Evolutionary conservation across 2,329 filamentous ascomycete species (phyloP), one percentile per base, ranked within the genome.

Genomic region (Cytospora paraplurivora): DNA sequence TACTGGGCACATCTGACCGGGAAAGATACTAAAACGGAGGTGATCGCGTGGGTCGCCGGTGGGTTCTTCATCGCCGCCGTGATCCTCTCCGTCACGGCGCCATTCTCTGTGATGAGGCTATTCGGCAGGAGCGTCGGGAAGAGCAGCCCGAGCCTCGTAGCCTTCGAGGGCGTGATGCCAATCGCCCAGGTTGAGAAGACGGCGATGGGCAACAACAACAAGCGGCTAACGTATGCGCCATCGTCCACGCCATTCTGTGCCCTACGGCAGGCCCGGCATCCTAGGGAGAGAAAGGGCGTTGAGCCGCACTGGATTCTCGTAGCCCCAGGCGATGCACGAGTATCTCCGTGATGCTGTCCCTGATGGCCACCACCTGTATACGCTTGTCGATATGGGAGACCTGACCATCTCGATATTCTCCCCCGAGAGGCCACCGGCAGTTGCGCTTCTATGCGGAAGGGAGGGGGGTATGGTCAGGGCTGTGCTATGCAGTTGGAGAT

Each of bases 391-490:
- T 56, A 74, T 72, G 13, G 72, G 71, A 33, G 69, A 69, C 15
- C 65, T 73, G 67, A 71, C 65, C 21, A 73, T 74, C 11, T 72
- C 69, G 13, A 65, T 73, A 6, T 73, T 75, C 59, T 60, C 68
- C 44, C 70, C 73, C 1, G 66, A 69, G 61, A 67, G 71, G 41
- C 72, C 72, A 11, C 73, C 73, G 2, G 68, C 68, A 0, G 72
- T 71, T 7, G 69, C 70, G 2, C 63, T 75, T 10, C 62, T 74
- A 27, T 71, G 69, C 47, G 73, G 71, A 12, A 65, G 66, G 3
- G 72, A 75, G 59, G 71, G 72, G 6, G 73, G 73, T 1, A 74
- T 74, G 72, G 56, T 71, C 44, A 64, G 72, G 8, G 70, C 71
- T 1, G 63, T 75, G 13, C 50, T 72, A 13, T 75, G 71, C 52